Evolutionary conservation across 805 yeast species (phyloP).

Genomic region (Cyberlindnera petersonii): DNA sequence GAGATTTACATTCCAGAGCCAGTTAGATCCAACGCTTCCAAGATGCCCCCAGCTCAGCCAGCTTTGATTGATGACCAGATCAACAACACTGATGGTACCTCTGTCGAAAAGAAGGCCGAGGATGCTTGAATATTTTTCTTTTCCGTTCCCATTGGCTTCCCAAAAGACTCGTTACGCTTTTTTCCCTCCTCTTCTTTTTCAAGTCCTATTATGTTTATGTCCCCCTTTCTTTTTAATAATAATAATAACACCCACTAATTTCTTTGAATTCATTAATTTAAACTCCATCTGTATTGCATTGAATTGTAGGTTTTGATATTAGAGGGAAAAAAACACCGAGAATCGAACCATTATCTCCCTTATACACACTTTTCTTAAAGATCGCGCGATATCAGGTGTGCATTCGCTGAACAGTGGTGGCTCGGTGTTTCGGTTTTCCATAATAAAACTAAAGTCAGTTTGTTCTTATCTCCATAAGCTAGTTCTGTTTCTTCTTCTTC

Average conservation of each 20-base stretch:
- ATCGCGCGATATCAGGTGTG: no score
- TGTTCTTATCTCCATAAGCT: background rate
- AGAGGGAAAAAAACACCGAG: no score
- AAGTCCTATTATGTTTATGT: background rate
- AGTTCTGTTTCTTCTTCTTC: background rate
- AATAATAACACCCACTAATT: no score
- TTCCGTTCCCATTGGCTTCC: no score
- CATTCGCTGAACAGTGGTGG: background rate
- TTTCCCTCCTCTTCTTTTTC: background rate
- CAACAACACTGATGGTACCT: constrained; percentile 26
- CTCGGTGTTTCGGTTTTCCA: no score
- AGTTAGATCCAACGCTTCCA: constrained; percentile 52
- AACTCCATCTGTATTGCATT: background rate
- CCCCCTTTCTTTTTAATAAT: no score
- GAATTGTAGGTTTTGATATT: no score
- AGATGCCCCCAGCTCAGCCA: constrained; percentile 26
- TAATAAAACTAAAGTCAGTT: background rate
- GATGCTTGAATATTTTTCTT: background rate
- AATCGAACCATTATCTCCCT: background rate
- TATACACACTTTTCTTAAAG: no score
- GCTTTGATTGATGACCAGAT: constrained; percentile 34
- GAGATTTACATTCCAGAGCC: constrained; percentile 74
- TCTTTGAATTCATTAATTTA: no score
- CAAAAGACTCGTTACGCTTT: no score
- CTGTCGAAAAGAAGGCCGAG: constrained; percentile 15